These are phyloP conservation scores for Dactylella cylindrospora DNA, from an alignment of 2,329 filamentous ascomycete genomes.

Conservation along the genomic window DNA sequence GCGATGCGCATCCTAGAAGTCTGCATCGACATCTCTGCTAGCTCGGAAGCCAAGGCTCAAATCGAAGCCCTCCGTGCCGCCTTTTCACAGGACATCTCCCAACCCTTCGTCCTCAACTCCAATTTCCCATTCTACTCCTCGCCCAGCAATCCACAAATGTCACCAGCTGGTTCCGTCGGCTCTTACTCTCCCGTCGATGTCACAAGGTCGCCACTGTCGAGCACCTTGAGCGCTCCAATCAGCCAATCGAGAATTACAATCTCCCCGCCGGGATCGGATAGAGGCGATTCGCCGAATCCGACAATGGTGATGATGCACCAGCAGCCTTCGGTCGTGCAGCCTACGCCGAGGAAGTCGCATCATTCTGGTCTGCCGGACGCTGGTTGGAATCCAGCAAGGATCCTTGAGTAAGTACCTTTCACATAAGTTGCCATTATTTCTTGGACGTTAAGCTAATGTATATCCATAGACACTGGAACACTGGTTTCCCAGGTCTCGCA, in stretches of 20 bases:
- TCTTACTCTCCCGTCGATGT: slow-evolving; percentile 54
- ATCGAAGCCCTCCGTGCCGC: slow-evolving; percentile 86
- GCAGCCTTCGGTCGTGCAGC: slow-evolving; percentile 61
- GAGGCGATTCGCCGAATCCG: slow-evolving; percentile 66
- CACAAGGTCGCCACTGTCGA: slow-evolving; percentile 54
- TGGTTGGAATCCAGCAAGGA: slow-evolving; percentile 80
- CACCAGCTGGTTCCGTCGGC: slow-evolving; percentile 54
- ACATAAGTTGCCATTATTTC: slow-evolving; percentile 24
- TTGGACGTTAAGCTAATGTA: slow-evolving; percentile 47
- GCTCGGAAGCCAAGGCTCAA: slow-evolving; percentile 64
- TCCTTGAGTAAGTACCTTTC: slow-evolving; percentile 74
- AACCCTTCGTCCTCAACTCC: slow-evolving; percentile 84
- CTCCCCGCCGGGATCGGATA: slow-evolving; percentile 56
- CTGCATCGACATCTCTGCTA: slow-evolving; percentile 72
- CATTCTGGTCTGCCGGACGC: slow-evolving; percentile 61
- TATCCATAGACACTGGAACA: slow-evolving; percentile 79
- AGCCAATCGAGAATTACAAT: slow-evolving; percentile 49
- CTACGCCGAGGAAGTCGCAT: slow-evolving; percentile 51
- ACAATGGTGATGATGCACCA: slow-evolving; percentile 71
- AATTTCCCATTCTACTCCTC: slow-evolving; percentile 72
- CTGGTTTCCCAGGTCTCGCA: slow-evolving; percentile 65
- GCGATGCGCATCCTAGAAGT: slow-evolving; percentile 93
- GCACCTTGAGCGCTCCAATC: slow-evolving; percentile 50
- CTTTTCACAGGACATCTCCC: slow-evolving; percentile 81
- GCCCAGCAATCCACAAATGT: slow-evolving; percentile 65